Conservation (phyloP, 306 rosid genomes). For the Neltuma alba region DNA sequence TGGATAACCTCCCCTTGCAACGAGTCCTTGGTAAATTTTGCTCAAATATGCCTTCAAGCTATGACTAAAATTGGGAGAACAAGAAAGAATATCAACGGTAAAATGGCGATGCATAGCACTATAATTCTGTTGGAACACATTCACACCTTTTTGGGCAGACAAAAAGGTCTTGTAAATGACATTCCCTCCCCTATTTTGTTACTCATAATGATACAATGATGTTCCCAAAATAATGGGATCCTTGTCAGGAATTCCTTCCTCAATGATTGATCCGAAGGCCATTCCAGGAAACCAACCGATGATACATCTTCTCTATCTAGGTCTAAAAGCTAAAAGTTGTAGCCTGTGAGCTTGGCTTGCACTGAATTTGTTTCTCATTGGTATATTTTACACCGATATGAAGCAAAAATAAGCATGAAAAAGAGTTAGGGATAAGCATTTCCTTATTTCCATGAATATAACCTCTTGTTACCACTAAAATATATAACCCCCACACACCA, state of each 20-base stretch:
- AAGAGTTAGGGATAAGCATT: not conserved
- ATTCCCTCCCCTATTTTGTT: not conserved
- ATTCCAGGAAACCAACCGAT: not conserved
- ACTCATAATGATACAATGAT: not conserved
- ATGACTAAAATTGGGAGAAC: not conserved
- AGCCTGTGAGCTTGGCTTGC: not conserved
- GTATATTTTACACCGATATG: too few relatives aligned
- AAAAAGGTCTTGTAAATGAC: not conserved
- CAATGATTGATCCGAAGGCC: not conserved
- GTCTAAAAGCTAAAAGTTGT: not conserved
- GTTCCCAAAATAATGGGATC: not conserved
- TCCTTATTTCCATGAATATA: not conserved
- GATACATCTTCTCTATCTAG: not conserved
- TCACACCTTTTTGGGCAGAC: not conserved
- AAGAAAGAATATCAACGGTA: not conserved
- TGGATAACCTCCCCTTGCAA: not conserved
- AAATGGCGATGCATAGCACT: not conserved
- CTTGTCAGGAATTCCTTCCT: constrained; percentile 5
- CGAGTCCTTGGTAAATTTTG: not conserved
- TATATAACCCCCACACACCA: not conserved
- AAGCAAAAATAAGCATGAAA: not conserved
- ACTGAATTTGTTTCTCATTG: constrained; percentile 4
- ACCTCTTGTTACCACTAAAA: not conserved
- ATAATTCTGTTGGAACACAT: not conserved
- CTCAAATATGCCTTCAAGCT: not conserved